Evolutionary conservation across 2,329 filamentous ascomycete species (phyloP), one percentile per base, ranked within the genome.

Genomic region (Fusarium sp.): DNA sequence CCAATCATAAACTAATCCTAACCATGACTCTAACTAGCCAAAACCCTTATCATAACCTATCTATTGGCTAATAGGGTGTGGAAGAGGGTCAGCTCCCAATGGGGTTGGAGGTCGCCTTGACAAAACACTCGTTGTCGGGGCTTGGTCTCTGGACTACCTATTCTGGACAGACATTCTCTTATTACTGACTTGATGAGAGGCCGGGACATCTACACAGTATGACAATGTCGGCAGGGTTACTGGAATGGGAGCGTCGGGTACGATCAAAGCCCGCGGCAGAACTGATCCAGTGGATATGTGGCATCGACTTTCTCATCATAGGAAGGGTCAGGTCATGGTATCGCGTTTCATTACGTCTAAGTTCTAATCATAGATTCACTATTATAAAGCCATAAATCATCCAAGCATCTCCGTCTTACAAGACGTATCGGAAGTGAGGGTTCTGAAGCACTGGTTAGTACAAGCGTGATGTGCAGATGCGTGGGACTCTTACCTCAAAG

Each of bases 351-450:
- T 52, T 30, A 52, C 14, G 25, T 52, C 10, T 52, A n/a, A n/a
- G n/a, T 52, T 12, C 47, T 20, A 52, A 32, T n/a, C 27, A 52
- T 12, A 12, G 6, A 17, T 35, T 35, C 32, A 35, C 52, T 35
- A 56, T 6, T 25, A 35, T 22, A 56, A 35, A 25, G n/a, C 30
- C 52, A 33, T 22, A 32, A 52, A 17, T 17, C 25, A 17, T 20
- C 57, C 32, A 37, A 59, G 20, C 32, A 38, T 35, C 7, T 6
- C 30, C 8, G 17, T 9, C 32, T n/a, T 27, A 74, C 7, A 75
- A 33, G 3, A 75, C 69, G 12, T 74, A 74, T 3, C 72, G 47
- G 35, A 74, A 75, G n/a, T 73, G 72, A 7, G 65, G 72, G 33
- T 74, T 75, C 72, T 74, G 8, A 6, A 11, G 4, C 2, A 5